phyloP scores from a whole-genome alignment of 2,329 filamentous ascomycete species.

The Stachybotrys echinatus region DNA sequence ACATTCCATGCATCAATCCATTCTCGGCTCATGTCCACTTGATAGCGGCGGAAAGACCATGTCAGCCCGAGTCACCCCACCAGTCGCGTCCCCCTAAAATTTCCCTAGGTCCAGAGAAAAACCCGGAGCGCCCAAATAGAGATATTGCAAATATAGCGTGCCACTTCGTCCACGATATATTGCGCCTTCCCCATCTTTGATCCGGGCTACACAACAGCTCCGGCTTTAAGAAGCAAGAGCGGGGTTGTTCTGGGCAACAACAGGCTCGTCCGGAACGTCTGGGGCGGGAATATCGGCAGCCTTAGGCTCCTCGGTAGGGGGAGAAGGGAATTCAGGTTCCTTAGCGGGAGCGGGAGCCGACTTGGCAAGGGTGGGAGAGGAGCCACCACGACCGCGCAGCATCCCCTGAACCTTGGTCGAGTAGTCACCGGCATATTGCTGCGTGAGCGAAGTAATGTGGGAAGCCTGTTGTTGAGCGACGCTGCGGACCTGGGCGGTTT shows the following conservation, averaged over 20 bases:
- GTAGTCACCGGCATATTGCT: slow-evolving; percentile 65
- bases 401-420: slow-evolving; percentile 62
- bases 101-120: too few species aligned
- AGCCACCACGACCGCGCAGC: slow-evolving; percentile 44
- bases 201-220: neutral
- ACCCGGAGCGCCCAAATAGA: too few species aligned
- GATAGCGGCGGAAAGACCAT: too few species aligned
- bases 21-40: too few species aligned
- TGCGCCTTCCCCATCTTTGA: too few species aligned
- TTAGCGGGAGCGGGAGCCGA: slow-evolving; percentile 15
- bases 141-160: too few species aligned
- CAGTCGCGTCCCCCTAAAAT: too few species aligned
- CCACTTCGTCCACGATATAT: too few species aligned
- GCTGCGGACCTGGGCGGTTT: slow-evolving; percentile 57
- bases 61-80: too few species aligned
- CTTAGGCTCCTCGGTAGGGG: slow-evolving; percentile 31
- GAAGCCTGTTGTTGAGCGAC: slow-evolving; percentile 60
- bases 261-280: slow-evolving; percentile 18
- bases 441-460: slow-evolving; percentile 57
- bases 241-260: slow-evolving; percentile 15
- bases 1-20: too few species aligned
- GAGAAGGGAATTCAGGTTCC: slow-evolving; percentile 28
- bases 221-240: slow-evolving; percentile 2
- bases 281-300: slow-evolving; percentile 14
- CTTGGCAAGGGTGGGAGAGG: slow-evolving; percentile 35